A percentile compares a stretch with the other conserved stretches of the same genome.
These are phyloP conservation scores for Aureobasidium sp. DNA, from an alignment of 2,329 filamentous ascomycete species.

Conservation along the genomic window DNA sequence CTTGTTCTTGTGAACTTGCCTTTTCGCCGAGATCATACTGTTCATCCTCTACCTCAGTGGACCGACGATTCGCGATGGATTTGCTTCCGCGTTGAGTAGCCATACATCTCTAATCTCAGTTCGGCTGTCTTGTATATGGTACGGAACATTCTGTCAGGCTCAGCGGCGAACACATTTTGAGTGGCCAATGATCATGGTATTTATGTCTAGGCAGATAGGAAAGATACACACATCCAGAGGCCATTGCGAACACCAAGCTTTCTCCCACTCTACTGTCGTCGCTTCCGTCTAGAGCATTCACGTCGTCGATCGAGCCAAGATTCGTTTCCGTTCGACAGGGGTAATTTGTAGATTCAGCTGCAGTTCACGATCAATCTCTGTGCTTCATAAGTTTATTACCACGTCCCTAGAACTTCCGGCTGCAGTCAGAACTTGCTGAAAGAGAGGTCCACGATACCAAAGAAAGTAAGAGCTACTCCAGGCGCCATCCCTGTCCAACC, in stretches of 20 bases:
- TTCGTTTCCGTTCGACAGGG: constrained; percentile 19
- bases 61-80: constrained; percentile 19
- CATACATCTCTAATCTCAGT: constrained; percentile 19
- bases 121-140: constrained; percentile 17
- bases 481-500: background rate
- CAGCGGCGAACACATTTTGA: too few species aligned
- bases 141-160: constrained; percentile 11
- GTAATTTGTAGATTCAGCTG: constrained; percentile 17
- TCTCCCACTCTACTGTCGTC: constrained; percentile 16
- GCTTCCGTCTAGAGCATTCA: constrained; percentile 17
- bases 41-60: background rate
- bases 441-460: background rate
- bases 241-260: constrained; percentile 20
- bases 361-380: constrained; percentile 20
- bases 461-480: background rate
- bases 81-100: constrained; percentile 26
- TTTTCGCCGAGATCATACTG: too few species aligned
- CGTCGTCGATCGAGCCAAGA: constrained; percentile 19
- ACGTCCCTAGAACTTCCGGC: constrained; percentile 25
- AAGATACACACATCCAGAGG: constrained; percentile 19
- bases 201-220: constrained; percentile 18
- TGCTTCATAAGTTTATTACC: constrained; percentile 24
- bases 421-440: constrained; percentile 15
- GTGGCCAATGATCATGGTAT: background rate
- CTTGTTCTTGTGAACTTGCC: too few species aligned